phyloP scores from a whole-genome alignment of 2,329 filamentous ascomycete genomes.

The Trichoderma atrobrunneum region DNA sequence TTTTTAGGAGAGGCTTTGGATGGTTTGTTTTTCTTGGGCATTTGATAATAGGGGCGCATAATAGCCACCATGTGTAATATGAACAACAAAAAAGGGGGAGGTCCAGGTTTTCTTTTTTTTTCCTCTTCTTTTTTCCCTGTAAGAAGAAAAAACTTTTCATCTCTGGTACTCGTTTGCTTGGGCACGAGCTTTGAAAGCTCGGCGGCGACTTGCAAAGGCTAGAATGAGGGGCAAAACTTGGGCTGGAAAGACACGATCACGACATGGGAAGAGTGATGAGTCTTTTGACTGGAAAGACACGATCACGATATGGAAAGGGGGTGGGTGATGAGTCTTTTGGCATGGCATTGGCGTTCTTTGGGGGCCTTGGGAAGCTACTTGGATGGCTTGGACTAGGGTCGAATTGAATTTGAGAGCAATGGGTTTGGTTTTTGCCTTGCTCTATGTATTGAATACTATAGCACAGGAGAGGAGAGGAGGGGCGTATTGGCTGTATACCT shows the following conservation, averaged over 20 bases:
- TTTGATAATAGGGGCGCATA: constrained; percentile 2
- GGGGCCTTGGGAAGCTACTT: not conserved
- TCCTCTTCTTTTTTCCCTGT: not conserved
- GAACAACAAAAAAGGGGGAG: not conserved
- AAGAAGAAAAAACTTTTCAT: not conserved
- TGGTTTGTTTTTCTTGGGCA: not conserved
- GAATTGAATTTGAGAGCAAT: not conserved
- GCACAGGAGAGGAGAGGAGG: not conserved
- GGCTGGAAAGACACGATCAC: not conserved
- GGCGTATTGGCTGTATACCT: constrained; percentile 11
- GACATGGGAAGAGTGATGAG: not conserved
- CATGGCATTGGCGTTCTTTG: constrained; percentile 24
- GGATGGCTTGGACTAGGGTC: not conserved
- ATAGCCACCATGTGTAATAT: constrained; percentile 8
- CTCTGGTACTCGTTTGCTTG: constrained; percentile 1
- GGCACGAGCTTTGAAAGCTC: not conserved
- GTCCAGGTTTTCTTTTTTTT: not conserved
- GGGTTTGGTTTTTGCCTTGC: not conserved
- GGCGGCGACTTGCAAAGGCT: not conserved
- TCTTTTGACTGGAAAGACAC: not conserved
- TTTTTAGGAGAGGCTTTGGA: not conserved
- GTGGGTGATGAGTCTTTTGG: constrained; percentile 17
- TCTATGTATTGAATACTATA: constrained; percentile 17
- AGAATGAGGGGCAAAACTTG: not conserved
- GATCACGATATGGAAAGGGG: not conserved